These are phyloP conservation scores for Ceratocystis huliohia DNA, from an alignment of 2,329 filamentous ascomycete species.

Conservation along the genomic window DNA sequence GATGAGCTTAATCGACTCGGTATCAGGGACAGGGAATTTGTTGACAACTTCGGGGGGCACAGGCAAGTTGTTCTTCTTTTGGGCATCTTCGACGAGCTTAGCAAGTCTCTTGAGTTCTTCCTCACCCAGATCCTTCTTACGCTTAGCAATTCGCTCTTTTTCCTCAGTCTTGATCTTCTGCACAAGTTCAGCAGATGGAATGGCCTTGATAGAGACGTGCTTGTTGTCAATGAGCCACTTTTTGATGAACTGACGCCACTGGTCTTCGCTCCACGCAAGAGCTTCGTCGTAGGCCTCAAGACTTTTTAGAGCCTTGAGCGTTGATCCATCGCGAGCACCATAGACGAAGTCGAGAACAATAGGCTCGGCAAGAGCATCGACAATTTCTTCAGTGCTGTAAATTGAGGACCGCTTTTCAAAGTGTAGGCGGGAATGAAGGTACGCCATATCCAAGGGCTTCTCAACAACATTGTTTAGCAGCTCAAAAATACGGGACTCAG, in stretches of 20 bases:
- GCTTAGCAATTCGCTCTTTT: conserved; percentile 60
- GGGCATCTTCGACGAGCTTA: conserved; percentile 66
- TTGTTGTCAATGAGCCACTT: conserved; percentile 77
- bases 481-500: conserved; percentile 74
- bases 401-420: conserved; percentile 71
- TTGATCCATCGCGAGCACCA: conserved; percentile 71
- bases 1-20: conserved; percentile 91
- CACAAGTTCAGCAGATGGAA: conserved; percentile 68
- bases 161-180: conserved; percentile 73
- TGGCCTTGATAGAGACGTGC: conserved; percentile 78
- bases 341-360: conserved; percentile 91
- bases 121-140: conserved; percentile 67
- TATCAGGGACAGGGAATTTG: conserved; percentile 66
- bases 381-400: conserved; percentile 68
- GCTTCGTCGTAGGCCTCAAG: conserved; percentile 53
- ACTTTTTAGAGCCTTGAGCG: conserved; percentile 46
- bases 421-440: conserved; percentile 76
- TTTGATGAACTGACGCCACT: conserved; percentile 73
- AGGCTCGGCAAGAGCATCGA: conserved; percentile 67
- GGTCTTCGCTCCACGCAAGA: conserved; percentile 63
- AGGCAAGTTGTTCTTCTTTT: conserved; percentile 74
- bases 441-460: conserved; percentile 76
- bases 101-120: conserved; percentile 65
- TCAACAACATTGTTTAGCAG: conserved; percentile 68
- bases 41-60: conserved; percentile 76